These are phyloP conservation scores for Phoma herbarum DNA, from an alignment of 2,329 filamentous ascomycete genomes.

Conservation along the genomic window DNA sequence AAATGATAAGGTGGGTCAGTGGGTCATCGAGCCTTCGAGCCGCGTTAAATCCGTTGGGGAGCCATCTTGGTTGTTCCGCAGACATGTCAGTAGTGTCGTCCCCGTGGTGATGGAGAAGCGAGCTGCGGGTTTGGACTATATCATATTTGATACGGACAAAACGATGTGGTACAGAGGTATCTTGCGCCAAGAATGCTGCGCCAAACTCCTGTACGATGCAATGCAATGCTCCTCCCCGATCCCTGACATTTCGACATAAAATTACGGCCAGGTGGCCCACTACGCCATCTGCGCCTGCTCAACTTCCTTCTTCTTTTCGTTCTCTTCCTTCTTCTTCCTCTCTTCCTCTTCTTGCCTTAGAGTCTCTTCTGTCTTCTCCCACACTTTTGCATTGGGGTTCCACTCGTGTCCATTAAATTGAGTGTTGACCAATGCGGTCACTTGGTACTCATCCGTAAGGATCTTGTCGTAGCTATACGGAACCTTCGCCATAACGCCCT, in stretches of 20 bases:
- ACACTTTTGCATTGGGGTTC: constrained; percentile 66
- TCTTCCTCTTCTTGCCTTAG: constrained; percentile 25
- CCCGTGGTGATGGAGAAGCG: background rate
- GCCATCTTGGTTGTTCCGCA: background rate
- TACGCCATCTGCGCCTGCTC: constrained; percentile 31
- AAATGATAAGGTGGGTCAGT: background rate
- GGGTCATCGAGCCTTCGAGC: background rate
- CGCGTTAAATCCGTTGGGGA: background rate
- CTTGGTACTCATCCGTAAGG: constrained; percentile 70
- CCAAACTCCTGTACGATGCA: constrained; percentile 6
- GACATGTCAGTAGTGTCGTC: background rate
- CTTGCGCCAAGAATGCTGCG: constrained; percentile 3
- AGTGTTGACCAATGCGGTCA: constrained; percentile 67
- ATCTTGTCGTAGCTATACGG: constrained; percentile 75
- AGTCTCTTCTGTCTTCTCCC: constrained; percentile 58
- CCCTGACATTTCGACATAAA: background rate
- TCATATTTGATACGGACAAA: background rate
- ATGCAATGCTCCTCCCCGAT: constrained; percentile 4
- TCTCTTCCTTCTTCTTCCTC: constrained; percentile 24
- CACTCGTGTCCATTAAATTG: constrained; percentile 70
- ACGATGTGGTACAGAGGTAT: background rate
- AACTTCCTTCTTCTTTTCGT: constrained; percentile 10
- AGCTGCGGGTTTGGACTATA: background rate
- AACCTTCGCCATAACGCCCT: constrained; percentile 74
- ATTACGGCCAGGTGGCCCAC: constrained; percentile 31